Evolutionary conservation across 1,284 basidiomycete genomes (phyloP), one percentile per base, ranked within the genome.

Genomic region (Inonotus hispidus): DNA sequence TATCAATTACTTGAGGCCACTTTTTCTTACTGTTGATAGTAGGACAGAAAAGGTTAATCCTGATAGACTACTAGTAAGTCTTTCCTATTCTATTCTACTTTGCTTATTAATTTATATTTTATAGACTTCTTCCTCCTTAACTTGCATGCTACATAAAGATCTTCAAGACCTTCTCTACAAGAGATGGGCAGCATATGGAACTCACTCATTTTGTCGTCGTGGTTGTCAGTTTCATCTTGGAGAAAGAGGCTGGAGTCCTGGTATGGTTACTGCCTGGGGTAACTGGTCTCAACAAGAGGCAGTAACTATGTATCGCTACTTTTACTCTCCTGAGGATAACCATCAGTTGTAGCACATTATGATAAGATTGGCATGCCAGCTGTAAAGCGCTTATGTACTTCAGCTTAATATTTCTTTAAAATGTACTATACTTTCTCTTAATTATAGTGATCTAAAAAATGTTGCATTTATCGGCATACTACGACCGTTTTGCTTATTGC

Each of bases 301-400:
- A 1, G 37, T 65, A 6, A 68, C 68, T 10, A 68, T 69, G 65
- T 68, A 66, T 50, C 63, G 66, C 11, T 69, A 69, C 45, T 68
- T 69, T 53, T 68, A 65, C 50, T 69, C 68, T 11, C 67, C 67
- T 3, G 66, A 68, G 35, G 66, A 69, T 64, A 69, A 69, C 55
- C 68, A 69, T 56, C 63, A 68, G 53, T 60, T 53, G 64, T 68
- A 63, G 35, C 54, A 19, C 59, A 63, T 14, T 63, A 63, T 54
- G 59, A 63, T 50, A 35, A 38, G 21, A 50, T 54, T 46, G 58
- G 52, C 10, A 29, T 53, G n/a, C 52, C 52, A 32, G 10, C 35
- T 32, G 52, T 6, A 32, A 53, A 53, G 29, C 41, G 41, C 14
- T 14, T 43, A 14, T 14, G 41, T 16, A 16, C 41, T 43, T 1